phyloP scores from a whole-genome alignment of 768 basidiomycete genomes.

The Termitomyces sp. region DNA sequence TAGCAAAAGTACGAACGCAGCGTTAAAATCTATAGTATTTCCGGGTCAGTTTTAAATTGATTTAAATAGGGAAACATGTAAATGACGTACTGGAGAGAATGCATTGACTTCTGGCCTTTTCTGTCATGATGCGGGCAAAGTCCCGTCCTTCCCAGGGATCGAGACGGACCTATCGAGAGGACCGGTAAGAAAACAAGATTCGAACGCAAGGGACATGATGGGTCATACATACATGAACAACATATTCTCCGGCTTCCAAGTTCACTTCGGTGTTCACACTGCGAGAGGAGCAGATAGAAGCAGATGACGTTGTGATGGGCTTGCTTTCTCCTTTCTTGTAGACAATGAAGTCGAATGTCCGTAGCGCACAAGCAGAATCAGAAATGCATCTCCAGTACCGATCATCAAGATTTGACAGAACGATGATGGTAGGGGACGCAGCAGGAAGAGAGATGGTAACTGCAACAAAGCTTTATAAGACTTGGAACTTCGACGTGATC shows the following conservation, averaged over 20 bases:
- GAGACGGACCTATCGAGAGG: slow-evolving; percentile 10
- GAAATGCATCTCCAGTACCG: slow-evolving; percentile 27
- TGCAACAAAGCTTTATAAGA: slow-evolving; percentile 6
- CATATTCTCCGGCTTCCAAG: slow-evolving; percentile 22
- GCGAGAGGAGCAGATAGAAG: slow-evolving; percentile 11
- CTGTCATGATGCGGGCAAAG: slow-evolving; percentile 20
- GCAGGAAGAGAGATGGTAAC: slow-evolving; percentile 28
- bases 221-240: slow-evolving; percentile 24
- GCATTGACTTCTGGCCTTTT: slow-evolving; percentile 24
- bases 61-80: background rate
- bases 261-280: slow-evolving; percentile 22
- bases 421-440: slow-evolving; percentile 26
- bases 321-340: slow-evolving; percentile 27
- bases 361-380: slow-evolving; percentile 18
- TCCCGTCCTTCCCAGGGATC: slow-evolving; percentile 15
- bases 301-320: slow-evolving; percentile 15
- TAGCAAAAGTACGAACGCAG: slow-evolving; percentile 10
- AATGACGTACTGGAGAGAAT: slow-evolving; percentile 25
- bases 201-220: background rate
- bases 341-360: slow-evolving; percentile 31
- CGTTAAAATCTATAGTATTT: slow-evolving; percentile 17
- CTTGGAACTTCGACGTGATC: background rate
- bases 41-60: background rate
- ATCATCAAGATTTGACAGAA: slow-evolving; percentile 30
- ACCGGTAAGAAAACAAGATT: background rate